Evolutionary conservation across 176 grass and related monocot species (phyloP), one percentile per base, ranked within the genome.

Genomic region (Raddia guianensis): DNA sequence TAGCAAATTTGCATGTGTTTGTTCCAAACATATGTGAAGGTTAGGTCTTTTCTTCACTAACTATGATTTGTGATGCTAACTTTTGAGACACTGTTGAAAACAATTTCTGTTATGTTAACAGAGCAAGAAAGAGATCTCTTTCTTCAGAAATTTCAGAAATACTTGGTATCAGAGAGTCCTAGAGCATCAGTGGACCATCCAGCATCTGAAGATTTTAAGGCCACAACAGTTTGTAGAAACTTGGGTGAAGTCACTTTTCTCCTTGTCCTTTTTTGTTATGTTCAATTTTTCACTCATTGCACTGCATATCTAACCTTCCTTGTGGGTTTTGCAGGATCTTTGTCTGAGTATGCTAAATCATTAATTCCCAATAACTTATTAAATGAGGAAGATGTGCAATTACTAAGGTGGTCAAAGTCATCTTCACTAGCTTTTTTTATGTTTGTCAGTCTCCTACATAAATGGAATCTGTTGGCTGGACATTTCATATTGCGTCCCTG

Each of bases 61-160:
- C 11, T 89, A 66, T 52, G 13, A 71, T 9, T 65, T 76, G 68
- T 8, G 66, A 19, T 80, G 48, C 12, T 47, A 27, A 72, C 77
- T 64, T 57, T 15, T 72, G 16, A 65, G 47, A 83, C 54, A 19
- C 55, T 68, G 3, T 76, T 83, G 61, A 82, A 83, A 32, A 16
- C 53, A 78, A 84, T 42, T 78, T 86, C 34, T 75, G 63, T 75
- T 7, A 20, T 90, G 74, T 78, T 73, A 80, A 66, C 88, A 98
- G 95, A 98, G 80, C 92, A 98, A 91, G 95, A 98, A 88, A 93
- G 88, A 75, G 95, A 98, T 81, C 86, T 98, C 70, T 98, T 98
- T 86, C 89, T 94, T 82, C 88, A 83, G 74, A 86, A 93, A 82
- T 98, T 98, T 78, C 88, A 86, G 57, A 86, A 88, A 52, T 90